Percentiles rank a stretch among this genome's conserved stretches.
Evolutionary conservation across 495 filamentous ascomycete species (phyloP).

Genomic region (Bacidia rubella): DNA sequence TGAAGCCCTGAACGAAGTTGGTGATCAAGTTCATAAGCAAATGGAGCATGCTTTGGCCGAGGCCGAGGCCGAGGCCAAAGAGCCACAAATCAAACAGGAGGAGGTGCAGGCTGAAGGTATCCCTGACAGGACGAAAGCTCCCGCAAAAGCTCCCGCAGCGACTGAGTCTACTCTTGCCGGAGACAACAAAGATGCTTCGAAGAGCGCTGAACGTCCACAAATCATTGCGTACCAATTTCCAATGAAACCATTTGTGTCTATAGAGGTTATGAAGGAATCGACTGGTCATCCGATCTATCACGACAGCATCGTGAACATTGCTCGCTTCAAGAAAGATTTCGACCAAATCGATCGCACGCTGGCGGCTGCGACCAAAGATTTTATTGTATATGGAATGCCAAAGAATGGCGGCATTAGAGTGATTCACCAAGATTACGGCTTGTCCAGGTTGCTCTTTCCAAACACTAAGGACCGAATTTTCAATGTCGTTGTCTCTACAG

Average conservation of each 20-base stretch:
- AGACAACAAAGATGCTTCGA: conserved; percentile 35
- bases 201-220: conserved; percentile 31
- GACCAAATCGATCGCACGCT: conserved; percentile 93
- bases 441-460: conserved; percentile 77
- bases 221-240: conserved; percentile 88
- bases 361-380: conserved; percentile 75
- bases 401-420: conserved; percentile 85
- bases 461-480: conserved; percentile 82
- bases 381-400: conserved; percentile 84
- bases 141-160: conserved; percentile 32
- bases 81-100: conserved; percentile 31
- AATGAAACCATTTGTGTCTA: conserved; percentile 85
- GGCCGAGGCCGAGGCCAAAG: conserved; percentile 33
- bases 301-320: conserved; percentile 73
- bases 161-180: conserved; percentile 44
- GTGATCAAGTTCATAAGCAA: conserved; percentile 52
- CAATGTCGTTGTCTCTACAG: conserved; percentile 70
- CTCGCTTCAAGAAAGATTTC: conserved; percentile 88
- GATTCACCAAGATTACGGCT: conserved; percentile 86
- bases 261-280: conserved; percentile 33
- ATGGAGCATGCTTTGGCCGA: conserved; percentile 51
- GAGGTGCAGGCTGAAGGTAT: conserved; percentile 30
- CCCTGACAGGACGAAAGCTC: conserved; percentile 33
- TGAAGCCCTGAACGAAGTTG: conserved; percentile 56
- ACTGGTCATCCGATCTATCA: conserved; percentile 22